Percentiles rank a stretch among this genome's conserved stretches.
Evolutionary conservation across 257 asterid genomes (phyloP).

Genomic region (Jaltomata sinuosa): DNA sequence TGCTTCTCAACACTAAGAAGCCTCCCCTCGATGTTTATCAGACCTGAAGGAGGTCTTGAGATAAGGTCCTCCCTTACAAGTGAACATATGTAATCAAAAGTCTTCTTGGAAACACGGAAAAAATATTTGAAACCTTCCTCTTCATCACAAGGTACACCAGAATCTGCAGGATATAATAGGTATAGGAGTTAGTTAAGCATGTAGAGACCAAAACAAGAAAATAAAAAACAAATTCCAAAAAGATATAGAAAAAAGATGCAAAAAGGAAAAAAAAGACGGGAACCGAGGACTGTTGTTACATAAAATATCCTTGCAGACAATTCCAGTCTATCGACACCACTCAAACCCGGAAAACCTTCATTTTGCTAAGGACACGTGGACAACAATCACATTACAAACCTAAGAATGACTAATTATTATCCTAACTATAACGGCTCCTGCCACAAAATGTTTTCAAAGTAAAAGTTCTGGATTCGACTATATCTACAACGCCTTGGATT

Average conservation of each 20-base stretch:
- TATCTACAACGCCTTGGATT: background rate
- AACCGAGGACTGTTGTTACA: background rate
- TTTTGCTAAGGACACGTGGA: background rate
- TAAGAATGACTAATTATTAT: background rate
- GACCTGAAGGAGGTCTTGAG: slow-evolving; percentile 97
- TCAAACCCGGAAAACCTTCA: background rate
- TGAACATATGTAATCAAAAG: slow-evolving; percentile 77
- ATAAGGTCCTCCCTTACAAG: slow-evolving; percentile 91
- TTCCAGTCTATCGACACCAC: background rate
- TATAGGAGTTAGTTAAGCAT: background rate
- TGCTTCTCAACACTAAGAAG: slow-evolving; percentile 97
- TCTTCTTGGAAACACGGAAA: slow-evolving; percentile 73
- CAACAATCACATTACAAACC: background rate
- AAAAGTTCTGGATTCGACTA: background rate
- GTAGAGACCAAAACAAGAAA: background rate
- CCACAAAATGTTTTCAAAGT: background rate
- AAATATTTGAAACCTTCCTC: slow-evolving; percentile 80
- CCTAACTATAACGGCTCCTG: background rate
- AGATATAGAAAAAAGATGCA: background rate
- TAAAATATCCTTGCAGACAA: background rate
- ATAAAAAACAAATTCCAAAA: background rate
- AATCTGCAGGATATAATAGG: slow-evolving; percentile 22
- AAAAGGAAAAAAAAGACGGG: background rate
- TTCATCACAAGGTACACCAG: slow-evolving; percentile 44
- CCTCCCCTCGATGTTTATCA: slow-evolving; percentile 93